These are phyloP conservation scores for Geotrichum australiense DNA, from an alignment of 1,139 yeast genomes.

Conservation along the genomic window DNA sequence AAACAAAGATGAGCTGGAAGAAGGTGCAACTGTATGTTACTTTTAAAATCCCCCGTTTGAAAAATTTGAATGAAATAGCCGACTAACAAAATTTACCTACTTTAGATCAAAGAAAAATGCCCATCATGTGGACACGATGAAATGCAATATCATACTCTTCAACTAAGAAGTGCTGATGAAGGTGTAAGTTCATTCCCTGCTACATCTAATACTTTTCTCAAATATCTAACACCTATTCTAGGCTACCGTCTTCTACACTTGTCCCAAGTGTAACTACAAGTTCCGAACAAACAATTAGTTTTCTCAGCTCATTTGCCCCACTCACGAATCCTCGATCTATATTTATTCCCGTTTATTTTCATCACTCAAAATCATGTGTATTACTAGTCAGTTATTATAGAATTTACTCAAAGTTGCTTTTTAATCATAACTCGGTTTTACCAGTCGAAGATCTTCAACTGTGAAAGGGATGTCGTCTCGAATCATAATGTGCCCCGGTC, in stretches of 20 bases:
- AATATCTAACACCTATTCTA: background rate
- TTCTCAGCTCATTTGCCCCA: too few species aligned
- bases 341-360: background rate
- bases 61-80: background rate
- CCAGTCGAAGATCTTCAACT: constrained; percentile 39
- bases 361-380: too few species aligned
- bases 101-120: constrained; percentile 82
- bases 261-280: constrained; percentile 86
- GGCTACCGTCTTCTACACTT: constrained; percentile 63
- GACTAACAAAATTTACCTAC: background rate
- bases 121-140: constrained; percentile 97
- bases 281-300: constrained; percentile 80
- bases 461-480: constrained; percentile 41
- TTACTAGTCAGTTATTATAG: too few species aligned
- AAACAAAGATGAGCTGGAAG: constrained; percentile 72
- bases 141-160: constrained; percentile 95
- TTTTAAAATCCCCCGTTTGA: too few species aligned
- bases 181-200: constrained; percentile 44
- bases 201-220: background rate
- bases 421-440: constrained; percentile 1
- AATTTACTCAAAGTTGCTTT: background rate
- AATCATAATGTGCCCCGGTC: constrained; percentile 46
- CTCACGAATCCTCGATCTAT: background rate
- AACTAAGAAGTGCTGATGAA: constrained; percentile 96
- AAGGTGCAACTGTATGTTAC: constrained; percentile 63